phyloP scores from a whole-genome alignment of 1,284 basidiomycete species.

The Ceratobasidium sp. region DNA sequence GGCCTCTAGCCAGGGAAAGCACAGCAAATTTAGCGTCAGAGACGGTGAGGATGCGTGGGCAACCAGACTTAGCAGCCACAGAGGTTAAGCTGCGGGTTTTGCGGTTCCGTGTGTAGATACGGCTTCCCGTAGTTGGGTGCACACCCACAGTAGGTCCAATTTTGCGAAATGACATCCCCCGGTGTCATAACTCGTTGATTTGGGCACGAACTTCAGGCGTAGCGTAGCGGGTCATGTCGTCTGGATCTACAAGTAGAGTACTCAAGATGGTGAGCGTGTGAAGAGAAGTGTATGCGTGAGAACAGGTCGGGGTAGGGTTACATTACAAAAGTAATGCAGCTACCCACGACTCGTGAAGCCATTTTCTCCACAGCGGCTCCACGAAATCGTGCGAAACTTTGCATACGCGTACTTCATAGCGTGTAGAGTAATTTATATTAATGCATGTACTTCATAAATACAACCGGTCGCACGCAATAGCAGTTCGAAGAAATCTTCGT shows the following conservation, averaged over 20 bases:
- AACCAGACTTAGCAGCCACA: slow-evolving; percentile 20
- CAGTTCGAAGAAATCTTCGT: background rate
- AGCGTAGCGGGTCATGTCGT: background rate
- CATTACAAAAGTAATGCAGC: slow-evolving; percentile 42
- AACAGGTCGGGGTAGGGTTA: background rate
- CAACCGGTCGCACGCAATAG: background rate
- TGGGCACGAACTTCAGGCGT: slow-evolving; percentile 6
- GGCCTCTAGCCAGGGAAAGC: background rate
- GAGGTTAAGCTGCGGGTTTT: slow-evolving; percentile 19
- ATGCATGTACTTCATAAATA: background rate
- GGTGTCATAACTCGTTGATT: slow-evolving; percentile 14
- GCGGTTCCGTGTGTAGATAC: slow-evolving; percentile 14
- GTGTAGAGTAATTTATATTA: background rate
- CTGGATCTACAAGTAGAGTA: background rate
- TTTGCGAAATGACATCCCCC: slow-evolving; percentile 20
- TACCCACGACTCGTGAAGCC: background rate
- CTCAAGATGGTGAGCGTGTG: slow-evolving; percentile 7
- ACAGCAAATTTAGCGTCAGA: slow-evolving; percentile 23
- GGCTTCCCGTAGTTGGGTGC: slow-evolving; percentile 21
- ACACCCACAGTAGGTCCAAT: background rate
- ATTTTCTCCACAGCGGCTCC: background rate
- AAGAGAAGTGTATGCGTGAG: background rate
- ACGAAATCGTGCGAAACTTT: background rate
- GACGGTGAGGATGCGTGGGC: slow-evolving; percentile 3
- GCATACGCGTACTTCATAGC: too few species aligned